Conservation (phyloP, 495 filamentous ascomycete genomes). For the Oidiodendron maius region DNA sequence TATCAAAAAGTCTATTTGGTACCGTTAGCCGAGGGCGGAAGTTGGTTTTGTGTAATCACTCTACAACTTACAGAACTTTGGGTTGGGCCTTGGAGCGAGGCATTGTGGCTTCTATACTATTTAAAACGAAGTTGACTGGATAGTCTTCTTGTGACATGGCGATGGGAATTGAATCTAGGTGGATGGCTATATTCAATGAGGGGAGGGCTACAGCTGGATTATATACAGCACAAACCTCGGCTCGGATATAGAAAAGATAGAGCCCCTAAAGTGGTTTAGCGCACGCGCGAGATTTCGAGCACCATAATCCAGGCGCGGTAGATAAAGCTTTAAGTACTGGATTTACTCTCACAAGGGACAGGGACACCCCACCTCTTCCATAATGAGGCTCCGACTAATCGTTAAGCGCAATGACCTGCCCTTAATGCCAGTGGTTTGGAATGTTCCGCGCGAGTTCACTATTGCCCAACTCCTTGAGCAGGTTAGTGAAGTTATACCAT, state of each 20-base stretch:
- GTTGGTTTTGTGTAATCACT: neutral
- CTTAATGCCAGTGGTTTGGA: slow-evolving; percentile 70
- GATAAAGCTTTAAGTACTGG: no score
- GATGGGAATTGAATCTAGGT: no score
- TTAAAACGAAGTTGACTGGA: slow-evolving; percentile 18
- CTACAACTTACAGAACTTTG: slow-evolving; percentile 51
- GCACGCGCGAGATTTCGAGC: neutral
- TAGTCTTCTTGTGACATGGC: slow-evolving; percentile 19
- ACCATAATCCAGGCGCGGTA: no score
- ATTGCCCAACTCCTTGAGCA: slow-evolving; percentile 78
- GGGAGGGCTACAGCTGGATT: no score
- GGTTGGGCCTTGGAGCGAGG: slow-evolving; percentile 38
- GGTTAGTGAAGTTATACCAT: slow-evolving; percentile 74
- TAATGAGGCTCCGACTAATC: slow-evolving; percentile 75
- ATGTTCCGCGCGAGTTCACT: slow-evolving; percentile 52
- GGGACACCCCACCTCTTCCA: neutral
- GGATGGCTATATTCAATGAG: no score
- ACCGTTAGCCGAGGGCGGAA: neutral
- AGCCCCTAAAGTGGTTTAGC: neutral
- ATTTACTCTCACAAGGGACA: no score
- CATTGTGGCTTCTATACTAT: slow-evolving; percentile 30
- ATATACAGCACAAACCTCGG: no score
- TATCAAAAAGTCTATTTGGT: slow-evolving; percentile 69
- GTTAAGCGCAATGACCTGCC: slow-evolving; percentile 80
- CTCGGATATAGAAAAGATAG: no score